Percentiles rank a stretch among this genome's conserved stretches.
Evolutionary conservation across 1,139 yeast species (phyloP).

Genomic region (Sugiyamaella grinbergsii): DNA sequence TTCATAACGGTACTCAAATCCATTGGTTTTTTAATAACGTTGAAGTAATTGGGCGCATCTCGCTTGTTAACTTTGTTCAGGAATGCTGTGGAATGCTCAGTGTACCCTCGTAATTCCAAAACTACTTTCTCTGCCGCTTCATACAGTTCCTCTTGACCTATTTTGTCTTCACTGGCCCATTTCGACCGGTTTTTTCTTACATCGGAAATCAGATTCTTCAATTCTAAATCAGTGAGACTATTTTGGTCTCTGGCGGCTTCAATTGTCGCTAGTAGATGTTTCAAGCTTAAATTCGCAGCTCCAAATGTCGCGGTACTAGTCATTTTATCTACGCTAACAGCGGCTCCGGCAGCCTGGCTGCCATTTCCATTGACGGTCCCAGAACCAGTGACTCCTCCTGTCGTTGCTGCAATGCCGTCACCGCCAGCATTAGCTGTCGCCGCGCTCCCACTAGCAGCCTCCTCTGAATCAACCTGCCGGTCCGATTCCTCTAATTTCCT

Average conservation of each 20-base stretch:
- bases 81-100: constrained; percentile 96
- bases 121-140: constrained; percentile 98
- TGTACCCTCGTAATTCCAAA: constrained; percentile 81
- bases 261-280: constrained; percentile 75
- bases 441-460: constrained; percentile 6
- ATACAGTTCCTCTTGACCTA: constrained; percentile 96
- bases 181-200: constrained; percentile 93
- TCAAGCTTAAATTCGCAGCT: constrained; percentile 77
- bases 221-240: constrained; percentile 78
- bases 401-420: constrained; percentile 23
- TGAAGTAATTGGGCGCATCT: constrained; percentile 96
- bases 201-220: constrained; percentile 82
- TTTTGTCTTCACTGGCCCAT: constrained; percentile 93
- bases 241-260: constrained; percentile 76
- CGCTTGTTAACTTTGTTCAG: constrained; percentile 91
- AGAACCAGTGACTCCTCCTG: background rate
- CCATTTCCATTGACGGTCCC: constrained; percentile 23
- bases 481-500: constrained; percentile 80
- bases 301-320: constrained; percentile 58
- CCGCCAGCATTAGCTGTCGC: constrained; percentile 6
- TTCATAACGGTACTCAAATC: constrained; percentile 93
- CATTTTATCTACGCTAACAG: constrained; percentile 19
- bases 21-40: constrained; percentile 91
- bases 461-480: constrained; percentile 57
- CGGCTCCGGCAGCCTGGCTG: constrained; percentile 16